Percentiles rank a stretch among this genome's conserved stretches.
These are phyloP conservation scores for Austroboletus olivaceoglutinosus DNA, from an alignment of 1,284 basidiomycete genomes.

Conservation along the genomic window DNA sequence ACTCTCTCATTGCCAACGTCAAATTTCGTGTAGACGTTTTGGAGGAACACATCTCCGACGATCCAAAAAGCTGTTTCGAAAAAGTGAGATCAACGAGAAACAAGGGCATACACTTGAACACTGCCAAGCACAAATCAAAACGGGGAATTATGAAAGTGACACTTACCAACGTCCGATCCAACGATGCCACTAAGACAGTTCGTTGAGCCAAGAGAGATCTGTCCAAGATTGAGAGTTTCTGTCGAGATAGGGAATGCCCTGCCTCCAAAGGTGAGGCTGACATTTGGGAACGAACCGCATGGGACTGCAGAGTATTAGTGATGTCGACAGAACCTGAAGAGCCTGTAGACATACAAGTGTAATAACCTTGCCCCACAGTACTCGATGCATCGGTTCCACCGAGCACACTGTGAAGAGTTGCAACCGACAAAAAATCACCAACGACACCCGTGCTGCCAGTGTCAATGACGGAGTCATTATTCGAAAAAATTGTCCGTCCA, in stretches of 20 bases:
- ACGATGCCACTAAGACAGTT: constrained; percentile 35
- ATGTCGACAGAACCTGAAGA: constrained; percentile 19
- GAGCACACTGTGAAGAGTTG: constrained; percentile 35
- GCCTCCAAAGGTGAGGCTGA: constrained; percentile 46
- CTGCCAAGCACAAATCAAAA: neutral
- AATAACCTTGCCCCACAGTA: constrained; percentile 5
- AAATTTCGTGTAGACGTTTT: constrained; percentile 21
- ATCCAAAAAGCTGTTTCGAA: constrained; percentile 16
- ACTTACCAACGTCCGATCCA: neutral
- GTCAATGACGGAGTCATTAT: constrained; percentile 37
- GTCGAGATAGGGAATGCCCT: constrained; percentile 38
- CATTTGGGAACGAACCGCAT: constrained; percentile 35
- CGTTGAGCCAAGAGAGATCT: constrained; percentile 20
- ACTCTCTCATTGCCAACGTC: constrained; percentile 14
- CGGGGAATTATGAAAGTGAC: constrained; percentile 3
- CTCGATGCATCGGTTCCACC: constrained; percentile 8
- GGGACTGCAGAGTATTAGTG: constrained; percentile 38
- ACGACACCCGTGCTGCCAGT: constrained; percentile 49
- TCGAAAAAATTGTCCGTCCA: constrained; percentile 9
- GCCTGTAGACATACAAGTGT: constrained; percentile 12
- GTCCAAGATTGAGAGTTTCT: constrained; percentile 38
- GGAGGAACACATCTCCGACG: constrained; percentile 16
- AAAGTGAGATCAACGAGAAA: neutral
- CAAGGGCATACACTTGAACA: neutral
- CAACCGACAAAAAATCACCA: constrained; percentile 44